Conservation (phyloP, 345 rosid species). For the Erucastrum elatum region DNA sequence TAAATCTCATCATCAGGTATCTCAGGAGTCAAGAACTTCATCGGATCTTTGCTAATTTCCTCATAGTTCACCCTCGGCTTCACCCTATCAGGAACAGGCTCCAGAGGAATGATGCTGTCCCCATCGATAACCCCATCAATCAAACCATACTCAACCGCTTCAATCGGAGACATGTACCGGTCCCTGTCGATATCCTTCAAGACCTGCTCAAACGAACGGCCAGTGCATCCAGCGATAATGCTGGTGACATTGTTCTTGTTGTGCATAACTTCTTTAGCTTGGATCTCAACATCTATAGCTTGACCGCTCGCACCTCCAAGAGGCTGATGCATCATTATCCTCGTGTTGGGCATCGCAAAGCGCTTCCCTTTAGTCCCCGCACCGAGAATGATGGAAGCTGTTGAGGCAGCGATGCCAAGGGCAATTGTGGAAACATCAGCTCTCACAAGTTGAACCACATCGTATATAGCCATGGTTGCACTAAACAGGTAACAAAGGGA, state of each 20-base stretch:
- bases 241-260: conserved; percentile 70
- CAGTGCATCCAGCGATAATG: conserved; percentile 69
- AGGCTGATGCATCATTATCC: conserved; percentile 96
- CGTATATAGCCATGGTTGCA: conserved; percentile 95
- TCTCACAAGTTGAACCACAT: conserved; percentile 83
- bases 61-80: conserved; percentile 57
- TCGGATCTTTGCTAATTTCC: conserved; percentile 68
- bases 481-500: conserved; percentile 41
- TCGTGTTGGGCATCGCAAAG: conserved; percentile 88
- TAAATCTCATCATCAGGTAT: conserved; percentile 91
- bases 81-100: conserved; percentile 79
- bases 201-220: conserved; percentile 79
- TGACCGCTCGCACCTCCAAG: conserved; percentile 93
- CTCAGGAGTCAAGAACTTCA: conserved; percentile 82
- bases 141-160: conserved; percentile 89
- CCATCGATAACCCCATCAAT: conserved; percentile 92
- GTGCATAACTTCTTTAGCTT: conserved; percentile 86
- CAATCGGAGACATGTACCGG: conserved; percentile 89
- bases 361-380: conserved; percentile 97
- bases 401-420: conserved; percentile 86
- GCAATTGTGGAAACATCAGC: conserved; percentile 91
- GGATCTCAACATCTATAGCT: conserved; percentile 80
- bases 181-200: conserved; percentile 80
- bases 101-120: conserved; percentile 78
- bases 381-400: conserved; percentile 90